These are phyloP conservation scores for Saccharum hybrid DNA, from an alignment of 202 grass and related monocot genomes.

Conservation along the genomic window DNA sequence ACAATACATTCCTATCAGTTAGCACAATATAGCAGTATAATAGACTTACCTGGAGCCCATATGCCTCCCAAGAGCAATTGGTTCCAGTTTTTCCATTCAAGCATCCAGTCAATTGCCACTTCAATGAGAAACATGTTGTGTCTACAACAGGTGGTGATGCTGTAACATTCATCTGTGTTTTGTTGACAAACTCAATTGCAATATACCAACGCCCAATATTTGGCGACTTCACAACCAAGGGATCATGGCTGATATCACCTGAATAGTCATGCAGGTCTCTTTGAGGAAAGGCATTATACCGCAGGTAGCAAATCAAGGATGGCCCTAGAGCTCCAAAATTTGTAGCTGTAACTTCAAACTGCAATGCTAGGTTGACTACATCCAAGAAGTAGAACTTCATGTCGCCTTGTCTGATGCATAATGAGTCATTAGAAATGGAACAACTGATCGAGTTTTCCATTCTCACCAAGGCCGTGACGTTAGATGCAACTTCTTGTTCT, in stretches of 20 bases:
- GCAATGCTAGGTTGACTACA: constrained; percentile 57
- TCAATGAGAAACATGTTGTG: constrained; percentile 75
- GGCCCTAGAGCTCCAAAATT: constrained; percentile 48
- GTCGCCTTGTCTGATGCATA: constrained; percentile 72
- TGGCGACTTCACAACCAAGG: constrained; percentile 79
- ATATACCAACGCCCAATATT: constrained; percentile 94
- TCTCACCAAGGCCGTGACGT: constrained; percentile 30
- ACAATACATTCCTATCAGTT: constrained; percentile 23
- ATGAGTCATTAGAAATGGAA: constrained; percentile 69
- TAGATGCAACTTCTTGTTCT: constrained; percentile 51
- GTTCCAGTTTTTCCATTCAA: constrained; percentile 76
- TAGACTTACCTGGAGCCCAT: constrained; percentile 70
- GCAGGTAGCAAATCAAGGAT: constrained; percentile 69
- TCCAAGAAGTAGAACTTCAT: constrained; percentile 87
- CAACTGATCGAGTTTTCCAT: constrained; percentile 64
- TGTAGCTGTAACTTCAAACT: constrained; percentile 67
- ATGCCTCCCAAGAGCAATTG: constrained; percentile 76
- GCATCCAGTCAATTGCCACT: constrained; percentile 78
- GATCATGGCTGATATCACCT: constrained; percentile 61
- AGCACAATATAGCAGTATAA: constrained; percentile 2
- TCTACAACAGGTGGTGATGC: constrained; percentile 43
- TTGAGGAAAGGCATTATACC: constrained; percentile 76
- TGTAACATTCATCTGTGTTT: constrained; percentile 58
- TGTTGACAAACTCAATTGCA: constrained; percentile 68
- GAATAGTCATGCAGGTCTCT: constrained; percentile 83